A percentile compares a stretch with the other conserved stretches of the same genome.
Conservation (phyloP, 164 flowering plant genomes). For the Nymphaea colorata region DNA sequence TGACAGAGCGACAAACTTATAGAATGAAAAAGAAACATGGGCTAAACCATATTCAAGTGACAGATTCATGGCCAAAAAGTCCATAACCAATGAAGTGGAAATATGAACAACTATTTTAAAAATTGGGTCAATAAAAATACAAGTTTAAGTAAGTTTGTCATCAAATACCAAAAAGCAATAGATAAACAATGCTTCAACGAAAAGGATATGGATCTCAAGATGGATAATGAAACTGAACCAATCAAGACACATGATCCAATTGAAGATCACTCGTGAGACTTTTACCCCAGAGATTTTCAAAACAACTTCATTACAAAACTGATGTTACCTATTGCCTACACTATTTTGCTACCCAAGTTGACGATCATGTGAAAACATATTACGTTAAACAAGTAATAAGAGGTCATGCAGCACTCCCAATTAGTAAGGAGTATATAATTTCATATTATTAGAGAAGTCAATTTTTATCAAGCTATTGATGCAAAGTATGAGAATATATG, state of each 20-base stretch:
- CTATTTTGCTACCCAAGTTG: background rate
- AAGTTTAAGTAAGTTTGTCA: background rate
- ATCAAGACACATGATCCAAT: background rate
- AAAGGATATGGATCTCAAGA: background rate
- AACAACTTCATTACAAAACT: background rate
- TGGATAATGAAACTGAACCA: background rate
- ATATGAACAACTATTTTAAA: conserved; percentile 1
- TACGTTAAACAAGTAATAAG: background rate
- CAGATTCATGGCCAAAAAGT: too few relatives aligned
- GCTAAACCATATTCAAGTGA: background rate
- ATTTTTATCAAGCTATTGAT: background rate
- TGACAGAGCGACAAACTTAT: background rate
- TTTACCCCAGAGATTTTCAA: background rate
- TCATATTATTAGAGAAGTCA: background rate
- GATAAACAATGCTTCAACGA: background rate
- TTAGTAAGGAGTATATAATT: background rate
- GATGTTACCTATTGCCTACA: background rate
- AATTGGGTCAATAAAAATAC: background rate
- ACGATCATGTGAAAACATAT: background rate
- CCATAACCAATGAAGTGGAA: background rate
- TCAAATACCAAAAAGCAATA: background rate
- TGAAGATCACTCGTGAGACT: background rate
- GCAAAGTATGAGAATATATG: background rate
- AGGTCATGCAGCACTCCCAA: too few relatives aligned
- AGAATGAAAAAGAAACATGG: background rate